Conservation (phyloP, 2,329 filamentous ascomycete genomes). For the Beauveria sp. region DNA sequence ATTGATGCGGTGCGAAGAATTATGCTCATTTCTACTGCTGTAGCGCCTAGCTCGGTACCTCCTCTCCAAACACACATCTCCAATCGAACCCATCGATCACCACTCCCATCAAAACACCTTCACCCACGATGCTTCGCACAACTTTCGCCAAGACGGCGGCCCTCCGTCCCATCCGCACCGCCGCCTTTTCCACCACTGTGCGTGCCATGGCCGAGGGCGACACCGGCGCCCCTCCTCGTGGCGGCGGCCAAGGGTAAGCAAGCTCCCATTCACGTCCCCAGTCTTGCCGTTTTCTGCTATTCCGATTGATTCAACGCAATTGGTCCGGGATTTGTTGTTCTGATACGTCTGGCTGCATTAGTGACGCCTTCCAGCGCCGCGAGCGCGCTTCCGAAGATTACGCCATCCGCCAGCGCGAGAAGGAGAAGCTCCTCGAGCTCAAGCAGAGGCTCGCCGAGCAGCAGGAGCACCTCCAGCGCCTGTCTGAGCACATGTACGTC, state of each 20-base stretch:
- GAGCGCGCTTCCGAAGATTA: constrained; percentile 81
- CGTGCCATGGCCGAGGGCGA: constrained; percentile 63
- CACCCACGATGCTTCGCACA: constrained; percentile 57
- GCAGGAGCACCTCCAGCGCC: constrained; percentile 73
- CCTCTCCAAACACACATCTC: constrained; percentile 3
- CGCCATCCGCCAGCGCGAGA: constrained; percentile 80
- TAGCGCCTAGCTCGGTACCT: neutral
- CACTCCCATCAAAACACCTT: constrained; percentile 10
- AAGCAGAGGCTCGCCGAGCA: constrained; percentile 68
- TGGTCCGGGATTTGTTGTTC: neutral
- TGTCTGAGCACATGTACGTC: constrained; percentile 77
- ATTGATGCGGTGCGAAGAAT: no score
- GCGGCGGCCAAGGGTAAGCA: constrained; percentile 45
- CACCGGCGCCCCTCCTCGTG: constrained; percentile 52
- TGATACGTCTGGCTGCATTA: constrained; percentile 26
- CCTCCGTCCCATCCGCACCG: constrained; percentile 44
- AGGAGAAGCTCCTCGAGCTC: constrained; percentile 77
- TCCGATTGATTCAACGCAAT: neutral
- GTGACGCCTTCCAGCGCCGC: constrained; percentile 87
- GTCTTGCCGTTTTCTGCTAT: neutral
- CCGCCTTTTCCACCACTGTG: constrained; percentile 56
- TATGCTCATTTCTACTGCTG: no score
- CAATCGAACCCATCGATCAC: constrained; percentile 14
- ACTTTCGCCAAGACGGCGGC: constrained; percentile 47
- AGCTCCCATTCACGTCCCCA: constrained; percentile 4